Conservation (phyloP, 495 filamentous ascomycete genomes). For the Barbatosphaeria neglecta region DNA sequence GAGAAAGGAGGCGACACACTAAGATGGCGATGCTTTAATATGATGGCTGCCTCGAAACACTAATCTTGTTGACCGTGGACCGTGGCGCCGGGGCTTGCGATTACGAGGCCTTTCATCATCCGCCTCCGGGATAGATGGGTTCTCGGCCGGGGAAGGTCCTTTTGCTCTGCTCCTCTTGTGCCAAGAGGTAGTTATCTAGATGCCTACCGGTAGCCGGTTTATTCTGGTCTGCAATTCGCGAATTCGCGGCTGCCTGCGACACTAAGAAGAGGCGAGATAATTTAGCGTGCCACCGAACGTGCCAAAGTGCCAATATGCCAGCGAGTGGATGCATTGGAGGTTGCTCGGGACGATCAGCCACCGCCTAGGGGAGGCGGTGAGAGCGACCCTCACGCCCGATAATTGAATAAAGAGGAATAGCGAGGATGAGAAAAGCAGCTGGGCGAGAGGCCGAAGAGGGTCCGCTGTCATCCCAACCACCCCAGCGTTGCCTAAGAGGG, state of each 20-base stretch:
- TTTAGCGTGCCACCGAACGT: no score
- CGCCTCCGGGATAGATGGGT: no score
- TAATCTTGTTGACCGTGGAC: background rate
- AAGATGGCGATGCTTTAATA: background rate
- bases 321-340: no score
- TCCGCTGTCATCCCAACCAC: slow-evolving; percentile 1
- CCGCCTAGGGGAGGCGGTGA: background rate
- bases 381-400: background rate
- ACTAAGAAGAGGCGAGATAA: no score
- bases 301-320: no score
- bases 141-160: no score
- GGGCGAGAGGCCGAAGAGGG: background rate
- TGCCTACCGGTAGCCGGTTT: background rate
- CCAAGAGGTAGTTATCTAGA: no score
- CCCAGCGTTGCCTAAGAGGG: background rate
- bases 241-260: background rate
- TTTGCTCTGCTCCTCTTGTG: background rate
- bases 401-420: background rate
- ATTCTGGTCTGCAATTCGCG: background rate
- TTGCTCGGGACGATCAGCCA: background rate
- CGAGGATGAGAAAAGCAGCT: background rate
- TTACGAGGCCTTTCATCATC: background rate
- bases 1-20: background rate
- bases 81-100: background rate
- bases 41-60: slow-evolving; percentile 1